Conservation (phyloP, 2,329 filamentous ascomycete genomes). For the Onygenales sp. region DNA sequence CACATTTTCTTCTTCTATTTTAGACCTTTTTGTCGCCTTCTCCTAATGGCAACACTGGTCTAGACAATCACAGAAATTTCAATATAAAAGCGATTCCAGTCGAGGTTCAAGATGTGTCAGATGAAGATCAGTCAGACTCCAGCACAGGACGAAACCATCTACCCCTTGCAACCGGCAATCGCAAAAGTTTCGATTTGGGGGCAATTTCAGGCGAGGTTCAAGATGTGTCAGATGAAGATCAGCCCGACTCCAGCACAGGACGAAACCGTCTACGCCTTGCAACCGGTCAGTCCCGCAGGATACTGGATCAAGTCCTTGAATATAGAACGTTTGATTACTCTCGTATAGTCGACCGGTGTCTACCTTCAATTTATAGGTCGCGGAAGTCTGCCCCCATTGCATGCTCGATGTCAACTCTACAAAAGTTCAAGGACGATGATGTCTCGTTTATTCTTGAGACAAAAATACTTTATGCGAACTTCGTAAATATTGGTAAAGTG, state of each 20-base stretch:
- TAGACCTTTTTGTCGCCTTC: slow-evolving; percentile 9
- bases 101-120: no score
- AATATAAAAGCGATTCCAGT: neutral
- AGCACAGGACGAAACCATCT: no score
- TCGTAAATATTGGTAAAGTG: slow-evolving; percentile 17
- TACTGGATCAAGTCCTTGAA: neutral
- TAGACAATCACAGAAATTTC: no score
- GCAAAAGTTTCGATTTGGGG: no score
- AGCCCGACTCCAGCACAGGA: no score
- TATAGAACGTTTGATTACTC: neutral
- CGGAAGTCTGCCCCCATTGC: slow-evolving; percentile 16
- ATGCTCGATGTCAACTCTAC: slow-evolving; percentile 25
- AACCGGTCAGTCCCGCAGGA: neutral
- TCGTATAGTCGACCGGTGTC: neutral
- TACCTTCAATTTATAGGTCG: slow-evolving; percentile 14
- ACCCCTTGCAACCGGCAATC: no score
- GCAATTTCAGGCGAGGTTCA: no score
- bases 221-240: no score
- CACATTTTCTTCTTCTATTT: slow-evolving; percentile 8
- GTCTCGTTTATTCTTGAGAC: slow-evolving; percentile 21
- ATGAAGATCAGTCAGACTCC: no score
- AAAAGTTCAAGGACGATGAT: slow-evolving; percentile 8
- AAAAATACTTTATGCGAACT: slow-evolving; percentile 27
- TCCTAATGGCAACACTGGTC: neutral
- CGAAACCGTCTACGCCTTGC: neutral